These are phyloP conservation scores for Pestalotiopsis sp. DNA, from an alignment of 2,329 filamentous ascomycete species.

Conservation along the genomic window DNA sequence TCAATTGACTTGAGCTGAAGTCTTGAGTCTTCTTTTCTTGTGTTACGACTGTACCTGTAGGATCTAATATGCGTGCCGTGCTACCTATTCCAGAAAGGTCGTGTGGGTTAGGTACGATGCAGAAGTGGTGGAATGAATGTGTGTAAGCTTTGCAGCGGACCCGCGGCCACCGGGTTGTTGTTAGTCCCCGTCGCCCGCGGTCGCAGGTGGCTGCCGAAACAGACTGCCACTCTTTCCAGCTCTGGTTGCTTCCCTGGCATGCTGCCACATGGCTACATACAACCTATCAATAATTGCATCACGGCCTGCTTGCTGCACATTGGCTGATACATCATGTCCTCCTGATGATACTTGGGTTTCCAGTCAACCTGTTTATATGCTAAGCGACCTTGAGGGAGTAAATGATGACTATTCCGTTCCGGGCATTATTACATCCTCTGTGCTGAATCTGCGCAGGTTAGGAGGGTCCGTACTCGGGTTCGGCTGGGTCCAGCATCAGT, in stretches of 20 bases:
- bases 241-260: not conserved
- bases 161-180: not conserved
- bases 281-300: not conserved
- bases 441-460: not conserved
- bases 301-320: not conserved
- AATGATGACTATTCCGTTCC: too few relatives aligned
- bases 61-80: not conserved
- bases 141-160: not conserved
- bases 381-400: not conserved
- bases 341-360: not conserved
- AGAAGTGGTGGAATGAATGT: not conserved
- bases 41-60: not conserved
- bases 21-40: not conserved
- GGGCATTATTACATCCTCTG: too few relatives aligned
- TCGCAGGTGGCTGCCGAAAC: not conserved
- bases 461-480: not conserved
- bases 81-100: not conserved
- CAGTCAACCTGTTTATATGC: not conserved
- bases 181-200: constrained; percentile 4
- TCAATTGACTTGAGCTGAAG: not conserved
- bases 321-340: not conserved
- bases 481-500: not conserved
- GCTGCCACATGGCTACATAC: not conserved
- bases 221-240: not conserved
- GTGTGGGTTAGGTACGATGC: not conserved